Conservation (phyloP, 2,329 filamentous ascomycete species). For the Exophiala lecanii-corni region DNA sequence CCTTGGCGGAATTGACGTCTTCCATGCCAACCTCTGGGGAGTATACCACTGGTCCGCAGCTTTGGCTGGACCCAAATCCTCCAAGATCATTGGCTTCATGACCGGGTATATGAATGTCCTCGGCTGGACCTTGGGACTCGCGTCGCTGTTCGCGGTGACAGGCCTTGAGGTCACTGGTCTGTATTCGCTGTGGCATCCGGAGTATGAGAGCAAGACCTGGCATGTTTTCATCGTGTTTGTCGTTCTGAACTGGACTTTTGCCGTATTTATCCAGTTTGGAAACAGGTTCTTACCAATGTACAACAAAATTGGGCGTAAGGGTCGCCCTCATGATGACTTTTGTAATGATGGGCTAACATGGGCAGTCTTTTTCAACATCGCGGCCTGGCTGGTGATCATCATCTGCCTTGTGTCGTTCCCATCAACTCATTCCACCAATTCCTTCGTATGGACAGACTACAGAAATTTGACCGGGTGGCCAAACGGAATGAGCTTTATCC, state of each 20-base stretch:
- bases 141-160: constrained; percentile 55
- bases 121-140: constrained; percentile 58
- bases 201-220: constrained; percentile 47
- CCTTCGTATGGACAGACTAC: constrained; percentile 55
- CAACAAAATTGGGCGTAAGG: constrained; percentile 30
- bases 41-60: constrained; percentile 61
- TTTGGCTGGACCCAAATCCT: constrained; percentile 51
- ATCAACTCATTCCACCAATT: constrained; percentile 40
- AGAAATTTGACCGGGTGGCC: constrained; percentile 42
- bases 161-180: constrained; percentile 56
- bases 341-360: constrained; percentile 39
- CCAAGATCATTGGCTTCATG: constrained; percentile 47
- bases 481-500: constrained; percentile 58
- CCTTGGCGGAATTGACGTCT: constrained; percentile 57
- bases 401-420: constrained; percentile 33
- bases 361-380: constrained; percentile 45
- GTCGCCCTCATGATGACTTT: constrained; percentile 48
- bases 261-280: constrained; percentile 32
- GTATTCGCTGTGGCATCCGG: constrained; percentile 53
- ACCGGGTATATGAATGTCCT: constrained; percentile 43
- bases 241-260: constrained; percentile 25
- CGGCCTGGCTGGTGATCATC: constrained; percentile 44
- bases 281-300: constrained; percentile 38
- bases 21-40: constrained; percentile 56
- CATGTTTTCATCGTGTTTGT: constrained; percentile 57